Base-by-base conservation (phyloP, 2,329 filamentous ascomycete species). In the Fusarium buxicola region DNA sequence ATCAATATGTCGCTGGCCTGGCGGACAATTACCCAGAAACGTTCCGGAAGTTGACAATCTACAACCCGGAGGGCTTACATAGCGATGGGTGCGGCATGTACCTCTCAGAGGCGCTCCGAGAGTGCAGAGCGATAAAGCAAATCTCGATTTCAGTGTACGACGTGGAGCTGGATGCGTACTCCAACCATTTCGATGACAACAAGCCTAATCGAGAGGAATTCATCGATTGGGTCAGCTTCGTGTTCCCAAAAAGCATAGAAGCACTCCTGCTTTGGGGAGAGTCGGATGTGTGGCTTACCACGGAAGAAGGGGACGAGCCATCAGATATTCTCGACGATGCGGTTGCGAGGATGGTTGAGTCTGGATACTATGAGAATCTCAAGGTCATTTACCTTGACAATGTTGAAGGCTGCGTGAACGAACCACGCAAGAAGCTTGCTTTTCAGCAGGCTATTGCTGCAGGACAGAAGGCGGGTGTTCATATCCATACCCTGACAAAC, bases 401-500 rank as follows among this genome's bases (percentile, higher is more conserved):
- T 0, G 36, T 58, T 1, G 65, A 68, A 13, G 18, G 21, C 21
- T 21, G 21, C 4, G 6, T 50, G 4, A 32, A 49, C 2, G 30
- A 12, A 1, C 36, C 40, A 1, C 36, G 13, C 2, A 11, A 43
- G 9, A 13, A 41, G 7, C 7, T 4, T 4, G n/a, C 45, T 24
- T 52, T 69, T 30, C 48, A 10, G 13, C 46, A 44, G 9, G 32
- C 66, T 3, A 28, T 47, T 3, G 56, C 43, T 5, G 59, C 55
- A 16, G 65, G 65, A 3, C 12, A 10, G 2, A 31, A 38, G 4
- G 25, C 48, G 5, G 56, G 52, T 1, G 63, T 69, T 2, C 45
- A 56, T 4, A 54, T 69, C 10, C 40, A 40, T 3, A 69, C 57
- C 3, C 2, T 58, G 6, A 65, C 51, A 31, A 63, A 69, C 3